Conservation (phyloP, 2,329 filamentous ascomycete species). For the Pleurostoma richardsiae region DNA sequence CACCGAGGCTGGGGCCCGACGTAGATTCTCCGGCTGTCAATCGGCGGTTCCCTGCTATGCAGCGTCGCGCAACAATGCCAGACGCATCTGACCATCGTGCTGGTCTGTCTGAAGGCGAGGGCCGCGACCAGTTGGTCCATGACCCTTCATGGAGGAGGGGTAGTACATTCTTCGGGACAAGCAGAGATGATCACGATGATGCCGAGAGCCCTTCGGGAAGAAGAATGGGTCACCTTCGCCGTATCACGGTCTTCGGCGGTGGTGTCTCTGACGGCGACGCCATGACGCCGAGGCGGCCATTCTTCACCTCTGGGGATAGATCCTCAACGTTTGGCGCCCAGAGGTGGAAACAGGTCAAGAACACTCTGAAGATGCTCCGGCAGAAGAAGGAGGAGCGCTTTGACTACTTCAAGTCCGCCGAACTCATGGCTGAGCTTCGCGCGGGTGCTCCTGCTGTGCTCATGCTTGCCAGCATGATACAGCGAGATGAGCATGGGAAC, state of each 20-base stretch:
- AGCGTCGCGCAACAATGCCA: conserved; percentile 62
- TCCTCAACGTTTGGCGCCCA: conserved; percentile 71
- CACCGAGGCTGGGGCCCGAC: conserved; percentile 43
- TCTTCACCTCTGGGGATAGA: conserved; percentile 56
- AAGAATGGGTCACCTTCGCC: conserved; percentile 58
- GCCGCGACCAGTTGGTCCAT: conserved; percentile 54
- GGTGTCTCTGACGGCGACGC: conserved; percentile 59
- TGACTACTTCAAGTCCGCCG: conserved; percentile 91
- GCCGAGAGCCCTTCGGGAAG: conserved; percentile 46
- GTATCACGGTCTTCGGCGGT: conserved; percentile 61
- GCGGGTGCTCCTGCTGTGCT: conserved; percentile 90
- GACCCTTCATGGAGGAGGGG: conserved; percentile 54
- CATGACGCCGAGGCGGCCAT: conserved; percentile 49
- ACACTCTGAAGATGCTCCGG: conserved; percentile 73
- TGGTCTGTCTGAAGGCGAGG: conserved; percentile 71
- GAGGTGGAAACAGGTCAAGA: conserved; percentile 91
- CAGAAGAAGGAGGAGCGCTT: conserved; percentile 83
- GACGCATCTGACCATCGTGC: conserved; percentile 54
- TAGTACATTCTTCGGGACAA: conserved; percentile 51
- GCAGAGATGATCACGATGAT: conserved; percentile 46
- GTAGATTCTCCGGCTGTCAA: conserved; percentile 33
- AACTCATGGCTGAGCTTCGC: conserved; percentile 90
- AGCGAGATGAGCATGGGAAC: conserved; percentile 92
- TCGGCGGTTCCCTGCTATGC: conserved; percentile 48
- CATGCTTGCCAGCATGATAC: conserved; percentile 96